phyloP scores from a whole-genome alignment of 2,329 filamentous ascomycete species.

The Alternaria triticimaculans region DNA sequence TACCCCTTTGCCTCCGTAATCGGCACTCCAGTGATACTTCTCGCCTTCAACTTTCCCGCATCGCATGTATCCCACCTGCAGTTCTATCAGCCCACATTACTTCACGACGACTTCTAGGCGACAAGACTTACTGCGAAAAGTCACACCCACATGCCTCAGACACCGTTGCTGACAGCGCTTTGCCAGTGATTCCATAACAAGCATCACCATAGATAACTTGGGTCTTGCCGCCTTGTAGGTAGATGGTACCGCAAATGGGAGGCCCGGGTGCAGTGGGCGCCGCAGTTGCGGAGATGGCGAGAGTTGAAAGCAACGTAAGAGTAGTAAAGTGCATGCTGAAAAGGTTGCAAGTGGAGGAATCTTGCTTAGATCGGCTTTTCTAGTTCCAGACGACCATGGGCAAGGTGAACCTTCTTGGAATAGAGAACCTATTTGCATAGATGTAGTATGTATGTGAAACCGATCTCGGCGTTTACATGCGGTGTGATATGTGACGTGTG shows the following conservation, averaged over 20 bases:
- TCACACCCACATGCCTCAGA: background rate
- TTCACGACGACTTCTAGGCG: accelerated
- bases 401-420: background rate
- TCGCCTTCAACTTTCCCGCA: background rate
- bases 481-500: background rate
- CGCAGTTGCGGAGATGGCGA: background rate
- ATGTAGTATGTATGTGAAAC: background rate
- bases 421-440: background rate
- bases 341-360: background rate
- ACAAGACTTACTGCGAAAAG: background rate
- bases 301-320: background rate
- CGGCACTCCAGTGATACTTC: background rate
- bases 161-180: background rate
- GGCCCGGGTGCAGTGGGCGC: background rate
- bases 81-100: background rate
- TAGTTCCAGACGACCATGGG: background rate
- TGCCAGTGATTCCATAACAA: background rate
- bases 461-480: background rate
- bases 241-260: background rate
- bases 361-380: background rate
- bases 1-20: background rate
- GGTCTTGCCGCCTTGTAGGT: background rate
- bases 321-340: background rate
- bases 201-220: background rate
- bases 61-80: background rate